phyloP scores from a whole-genome alignment of 441 rosid species.

The Croton setiger region DNA sequence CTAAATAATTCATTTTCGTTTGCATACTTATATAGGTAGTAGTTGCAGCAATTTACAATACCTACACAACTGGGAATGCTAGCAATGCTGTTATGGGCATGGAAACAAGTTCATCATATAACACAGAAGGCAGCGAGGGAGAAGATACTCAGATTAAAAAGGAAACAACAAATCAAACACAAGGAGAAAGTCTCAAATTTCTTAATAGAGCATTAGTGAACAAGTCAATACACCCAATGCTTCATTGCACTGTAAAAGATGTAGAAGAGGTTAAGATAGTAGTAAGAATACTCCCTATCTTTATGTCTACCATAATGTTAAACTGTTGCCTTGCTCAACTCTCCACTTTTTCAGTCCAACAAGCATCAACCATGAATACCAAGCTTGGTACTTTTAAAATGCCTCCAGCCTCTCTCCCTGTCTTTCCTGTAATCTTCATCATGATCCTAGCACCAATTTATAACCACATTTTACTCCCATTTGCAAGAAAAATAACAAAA shows the following conservation, averaged over 20 bases:
- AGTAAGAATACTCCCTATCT: constrained; percentile 56
- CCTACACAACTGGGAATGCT: constrained; percentile 28
- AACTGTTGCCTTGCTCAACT: constrained; percentile 89
- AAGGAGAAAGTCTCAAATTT: constrained; percentile 37
- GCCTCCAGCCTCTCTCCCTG: constrained; percentile 86
- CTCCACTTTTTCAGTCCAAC: constrained; percentile 84
- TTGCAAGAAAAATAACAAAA: constrained; percentile 53
- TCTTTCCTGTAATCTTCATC: constrained; percentile 75
- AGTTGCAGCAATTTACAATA: constrained; percentile 43
- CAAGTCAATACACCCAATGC: constrained; percentile 25
- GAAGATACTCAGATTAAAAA: constrained; percentile 17
- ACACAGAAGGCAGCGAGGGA: constrained; percentile 28
- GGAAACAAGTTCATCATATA: constrained; percentile 33
- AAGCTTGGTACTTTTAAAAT: constrained; percentile 57
- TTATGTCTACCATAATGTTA: constrained; percentile 78
- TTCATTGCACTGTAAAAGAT: constrained; percentile 52
- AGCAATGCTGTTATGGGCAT: constrained; percentile 33
- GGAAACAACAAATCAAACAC: constrained; percentile 18
- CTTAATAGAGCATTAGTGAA: constrained; percentile 37
- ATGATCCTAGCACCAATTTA: constrained; percentile 71
- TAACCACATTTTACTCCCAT: constrained; percentile 58
- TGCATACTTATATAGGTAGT: constrained; percentile 39
- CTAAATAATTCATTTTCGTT: constrained; percentile 7
- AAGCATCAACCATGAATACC: constrained; percentile 85
- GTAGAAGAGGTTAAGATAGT: constrained; percentile 67